Percentiles rank a stretch among this genome's conserved stretches.
Conservation (phyloP, 2,329 filamentous ascomycete species). For the Hypoxylon sp. region DNA sequence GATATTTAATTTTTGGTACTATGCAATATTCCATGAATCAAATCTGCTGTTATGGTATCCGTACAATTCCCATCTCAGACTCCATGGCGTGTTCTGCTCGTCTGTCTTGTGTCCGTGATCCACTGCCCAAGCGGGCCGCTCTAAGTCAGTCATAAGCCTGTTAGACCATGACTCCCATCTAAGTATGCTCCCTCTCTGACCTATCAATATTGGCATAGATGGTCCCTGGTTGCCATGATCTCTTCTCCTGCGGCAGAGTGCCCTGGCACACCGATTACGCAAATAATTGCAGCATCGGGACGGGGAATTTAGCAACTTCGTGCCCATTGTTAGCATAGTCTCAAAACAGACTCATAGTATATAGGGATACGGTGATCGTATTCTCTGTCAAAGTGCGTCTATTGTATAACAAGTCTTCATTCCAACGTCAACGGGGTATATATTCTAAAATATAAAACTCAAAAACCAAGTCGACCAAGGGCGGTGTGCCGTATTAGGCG, state of each 20-base stretch:
- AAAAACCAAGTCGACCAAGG: conserved; percentile 55
- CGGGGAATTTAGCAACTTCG: not conserved
- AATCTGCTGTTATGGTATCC: not conserved
- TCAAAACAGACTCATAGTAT: not conserved
- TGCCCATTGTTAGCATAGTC: not conserved
- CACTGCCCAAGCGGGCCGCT: not conserved
- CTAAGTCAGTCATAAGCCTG: not conserved
- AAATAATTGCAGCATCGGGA: not conserved
- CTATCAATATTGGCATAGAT: not conserved
- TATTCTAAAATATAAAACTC: conserved; percentile 44
- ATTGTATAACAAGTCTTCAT: not conserved
- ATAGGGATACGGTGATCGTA: not conserved
- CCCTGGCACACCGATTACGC: not conserved
- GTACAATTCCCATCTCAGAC: not conserved
- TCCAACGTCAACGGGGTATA: not conserved
- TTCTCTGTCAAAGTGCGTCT: conserved; percentile 1
- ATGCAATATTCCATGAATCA: not conserved
- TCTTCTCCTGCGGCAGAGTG: not conserved
- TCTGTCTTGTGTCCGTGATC: not conserved
- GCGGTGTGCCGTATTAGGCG: conserved; percentile 55
- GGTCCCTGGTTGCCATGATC: not conserved
- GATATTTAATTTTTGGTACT: not conserved
- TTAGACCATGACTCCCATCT: not conserved
- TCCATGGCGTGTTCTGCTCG: not conserved
- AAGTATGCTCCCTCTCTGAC: not conserved